Percentiles rank a stretch among this genome's conserved stretches.
Evolutionary conservation across 495 filamentous ascomycete genomes (phyloP).

Genomic region (Lichenothelia convexa): DNA sequence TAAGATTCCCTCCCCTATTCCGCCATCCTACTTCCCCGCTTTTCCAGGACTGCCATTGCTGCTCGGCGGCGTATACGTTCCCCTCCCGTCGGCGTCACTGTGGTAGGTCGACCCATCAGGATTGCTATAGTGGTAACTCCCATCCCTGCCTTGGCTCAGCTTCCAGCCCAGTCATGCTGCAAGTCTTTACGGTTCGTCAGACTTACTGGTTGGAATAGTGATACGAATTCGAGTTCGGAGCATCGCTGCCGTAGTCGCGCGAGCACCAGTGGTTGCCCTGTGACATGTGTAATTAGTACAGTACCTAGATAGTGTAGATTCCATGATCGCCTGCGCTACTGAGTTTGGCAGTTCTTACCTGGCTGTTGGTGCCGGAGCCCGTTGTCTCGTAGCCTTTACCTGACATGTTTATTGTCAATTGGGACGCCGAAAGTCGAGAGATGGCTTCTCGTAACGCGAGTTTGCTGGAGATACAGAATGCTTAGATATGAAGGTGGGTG

Average conservation of each 20-base stretch:
- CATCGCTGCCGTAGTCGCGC: conserved; percentile 31
- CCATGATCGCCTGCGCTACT: background rate
- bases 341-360: background rate
- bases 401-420: too few relatives aligned
- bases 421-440: too few relatives aligned
- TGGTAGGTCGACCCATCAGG: conserved; percentile 1
- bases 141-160: conserved; percentile 1
- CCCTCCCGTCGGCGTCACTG: background rate
- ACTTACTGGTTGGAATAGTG: conserved; percentile 32
- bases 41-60: too few relatives aligned
- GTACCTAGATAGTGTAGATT: too few relatives aligned
- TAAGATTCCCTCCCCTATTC: too few relatives aligned
- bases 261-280: conserved; percentile 33
- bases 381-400: background rate
- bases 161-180: conserved; percentile 1
- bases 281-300: background rate
- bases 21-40: too few relatives aligned
- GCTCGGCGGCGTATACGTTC: background rate
- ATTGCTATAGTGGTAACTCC: conserved; percentile 3
- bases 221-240: conserved; percentile 31
- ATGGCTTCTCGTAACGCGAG: too few relatives aligned
- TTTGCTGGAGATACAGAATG: too few relatives aligned
- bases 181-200: too few relatives aligned
- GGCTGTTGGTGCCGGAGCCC: conserved; percentile 1
- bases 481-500: too few relatives aligned